These are phyloP conservation scores for Starmerella vitae DNA, from an alignment of 805 yeast genomes.

Conservation along the genomic window DNA sequence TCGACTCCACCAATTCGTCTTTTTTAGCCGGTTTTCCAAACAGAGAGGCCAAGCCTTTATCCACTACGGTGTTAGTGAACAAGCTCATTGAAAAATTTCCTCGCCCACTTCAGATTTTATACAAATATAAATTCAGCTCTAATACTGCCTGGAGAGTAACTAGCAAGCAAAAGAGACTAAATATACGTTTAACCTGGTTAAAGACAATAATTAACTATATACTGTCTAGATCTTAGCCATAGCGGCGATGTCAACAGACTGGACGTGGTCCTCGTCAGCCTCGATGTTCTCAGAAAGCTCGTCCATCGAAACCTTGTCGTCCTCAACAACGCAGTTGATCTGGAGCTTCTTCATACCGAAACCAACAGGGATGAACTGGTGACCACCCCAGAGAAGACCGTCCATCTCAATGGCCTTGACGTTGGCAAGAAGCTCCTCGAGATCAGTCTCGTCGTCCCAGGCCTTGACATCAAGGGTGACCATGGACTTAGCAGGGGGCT, in stretches of 20 bases:
- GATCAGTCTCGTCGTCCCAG: slow-evolving; percentile 99
- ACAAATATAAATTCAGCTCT: not conserved
- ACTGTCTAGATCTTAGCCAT: slow-evolving; percentile 77
- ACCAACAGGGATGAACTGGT: slow-evolving; percentile 92
- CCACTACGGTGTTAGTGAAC: slow-evolving; percentile 10
- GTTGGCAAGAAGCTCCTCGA: slow-evolving; percentile 73
- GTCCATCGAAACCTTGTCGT: slow-evolving; percentile 84
- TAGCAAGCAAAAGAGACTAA: too few relatives aligned
- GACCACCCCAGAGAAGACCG: slow-evolving; percentile 98
- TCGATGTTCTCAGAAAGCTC: slow-evolving; percentile 61
- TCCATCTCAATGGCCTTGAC: slow-evolving; percentile 78
- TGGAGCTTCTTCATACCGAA: slow-evolving; percentile 99
- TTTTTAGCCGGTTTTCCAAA: slow-evolving; percentile 5
- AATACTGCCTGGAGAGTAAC: not conserved
- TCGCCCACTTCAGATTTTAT: not conserved
- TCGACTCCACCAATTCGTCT: slow-evolving; percentile 16
- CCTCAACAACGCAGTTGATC: slow-evolving; percentile 96
- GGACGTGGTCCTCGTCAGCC: slow-evolving; percentile 98
- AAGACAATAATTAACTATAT: too few relatives aligned
- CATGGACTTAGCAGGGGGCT: slow-evolving; percentile 96
- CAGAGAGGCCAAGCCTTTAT: slow-evolving; percentile 8
- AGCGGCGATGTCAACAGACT: slow-evolving; percentile 97
- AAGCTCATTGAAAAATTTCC: slow-evolving; percentile 9
- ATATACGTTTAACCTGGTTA: too few relatives aligned
- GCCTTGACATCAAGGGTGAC: slow-evolving; percentile 97